A percentile compares a stretch with the other conserved stretches of the same genome.
Evolutionary conservation across 208 protist genomes (phyloP).

Genomic region (Strigomonas culicis): DNA sequence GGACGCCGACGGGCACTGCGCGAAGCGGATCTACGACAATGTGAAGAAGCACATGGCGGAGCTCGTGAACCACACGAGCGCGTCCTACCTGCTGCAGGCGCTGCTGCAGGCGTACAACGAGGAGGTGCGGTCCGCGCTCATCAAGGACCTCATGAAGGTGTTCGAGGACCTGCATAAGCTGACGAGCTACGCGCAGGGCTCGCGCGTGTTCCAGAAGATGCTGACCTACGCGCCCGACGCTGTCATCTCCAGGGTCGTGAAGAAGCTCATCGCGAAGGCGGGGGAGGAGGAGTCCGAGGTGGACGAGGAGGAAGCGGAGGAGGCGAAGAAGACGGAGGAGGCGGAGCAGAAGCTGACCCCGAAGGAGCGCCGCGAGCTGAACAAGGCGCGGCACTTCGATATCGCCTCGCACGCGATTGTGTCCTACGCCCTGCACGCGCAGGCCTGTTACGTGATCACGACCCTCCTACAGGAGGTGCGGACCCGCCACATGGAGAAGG

Average conservation of each 20-base stretch:
- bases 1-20: slow-evolving; percentile 21
- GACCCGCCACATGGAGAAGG: slow-evolving; percentile 46
- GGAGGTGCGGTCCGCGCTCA: slow-evolving; percentile 38
- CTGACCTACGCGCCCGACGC: slow-evolving; percentile 69
- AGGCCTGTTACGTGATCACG: slow-evolving; percentile 83
- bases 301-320: slow-evolving; percentile 37
- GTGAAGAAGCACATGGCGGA: slow-evolving; percentile 30
- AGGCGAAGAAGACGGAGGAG: slow-evolving; percentile 19
- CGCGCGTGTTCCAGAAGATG: slow-evolving; percentile 84
- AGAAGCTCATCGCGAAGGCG: slow-evolving; percentile 28
- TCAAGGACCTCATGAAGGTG: slow-evolving; percentile 15
- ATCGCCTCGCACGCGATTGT: slow-evolving; percentile 57
- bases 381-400: slow-evolving; percentile 58
- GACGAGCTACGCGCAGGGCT: slow-evolving; percentile 66
- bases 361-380: slow-evolving; percentile 58
- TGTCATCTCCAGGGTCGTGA: slow-evolving; percentile 38
- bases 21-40: slow-evolving; percentile 20
- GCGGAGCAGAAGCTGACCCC: slow-evolving; percentile 29
- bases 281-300: slow-evolving; percentile 33
- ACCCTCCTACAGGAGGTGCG: slow-evolving; percentile 70
- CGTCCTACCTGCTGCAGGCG: slow-evolving; percentile 70
- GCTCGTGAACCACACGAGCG: slow-evolving; percentile 53
- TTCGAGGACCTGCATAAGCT: slow-evolving; percentile 30
- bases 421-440: slow-evolving; percentile 72
- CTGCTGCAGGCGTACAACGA: slow-evolving; percentile 50